Conservation (phyloP, 176 grass and related monocot species). For the Hsuehochloa calcarea region DNA sequence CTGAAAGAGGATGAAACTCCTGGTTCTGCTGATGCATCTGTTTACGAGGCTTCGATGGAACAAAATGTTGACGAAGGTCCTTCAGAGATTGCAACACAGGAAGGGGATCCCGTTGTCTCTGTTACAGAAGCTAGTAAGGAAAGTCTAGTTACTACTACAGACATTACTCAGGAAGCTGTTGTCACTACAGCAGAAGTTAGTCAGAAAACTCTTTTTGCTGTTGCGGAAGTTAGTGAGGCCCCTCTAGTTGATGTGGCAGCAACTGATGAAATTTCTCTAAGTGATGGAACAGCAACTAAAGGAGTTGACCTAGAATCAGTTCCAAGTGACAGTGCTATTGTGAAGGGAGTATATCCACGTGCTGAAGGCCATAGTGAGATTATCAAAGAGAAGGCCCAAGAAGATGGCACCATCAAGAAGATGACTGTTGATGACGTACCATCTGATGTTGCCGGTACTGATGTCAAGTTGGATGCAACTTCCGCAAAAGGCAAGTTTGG, state of each 20-base stretch:
- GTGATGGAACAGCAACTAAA: constrained; percentile 29
- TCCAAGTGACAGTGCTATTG: constrained; percentile 5
- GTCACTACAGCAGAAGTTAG: neutral
- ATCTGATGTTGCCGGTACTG: neutral
- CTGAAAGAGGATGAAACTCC: neutral
- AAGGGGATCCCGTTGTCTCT: constrained; percentile 8
- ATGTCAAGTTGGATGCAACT: constrained; percentile 25
- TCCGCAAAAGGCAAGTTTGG: constrained; percentile 9
- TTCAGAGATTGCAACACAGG: constrained; percentile 13
- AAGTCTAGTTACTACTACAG: neutral
- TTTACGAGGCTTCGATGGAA: constrained; percentile 25
- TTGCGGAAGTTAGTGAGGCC: constrained; percentile 30
- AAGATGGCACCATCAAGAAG: constrained; percentile 20
- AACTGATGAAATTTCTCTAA: constrained; percentile 36
- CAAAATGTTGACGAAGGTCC: constrained; percentile 21
- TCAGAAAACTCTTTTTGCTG: constrained; percentile 28
- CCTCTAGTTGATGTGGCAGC: constrained; percentile 22
- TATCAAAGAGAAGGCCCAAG: constrained; percentile 20
- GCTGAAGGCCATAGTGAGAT: constrained; percentile 11
- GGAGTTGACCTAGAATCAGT: constrained; percentile 17
- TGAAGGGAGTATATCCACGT: constrained; percentile 28
- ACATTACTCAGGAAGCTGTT: constrained; percentile 8
- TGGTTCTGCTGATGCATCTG: constrained; percentile 8
- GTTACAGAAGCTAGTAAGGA: constrained; percentile 19
- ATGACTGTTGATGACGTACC: constrained; percentile 2